These are phyloP conservation scores for Saccharomyces jurei DNA, from an alignment of 805 yeast species.

Conservation along the genomic window DNA sequence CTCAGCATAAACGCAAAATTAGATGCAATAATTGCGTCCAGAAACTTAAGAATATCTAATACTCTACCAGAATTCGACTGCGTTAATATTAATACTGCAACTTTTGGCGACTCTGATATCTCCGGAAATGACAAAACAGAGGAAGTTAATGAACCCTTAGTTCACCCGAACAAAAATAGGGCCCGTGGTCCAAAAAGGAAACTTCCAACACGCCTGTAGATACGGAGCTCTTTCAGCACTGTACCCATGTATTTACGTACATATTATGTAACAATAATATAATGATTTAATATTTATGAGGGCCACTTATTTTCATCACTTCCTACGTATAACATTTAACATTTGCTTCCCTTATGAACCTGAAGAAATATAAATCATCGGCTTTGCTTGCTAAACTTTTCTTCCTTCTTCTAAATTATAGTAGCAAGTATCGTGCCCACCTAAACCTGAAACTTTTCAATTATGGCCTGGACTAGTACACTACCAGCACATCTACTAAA, in stretches of 20 bases:
- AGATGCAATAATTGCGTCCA: neutral
- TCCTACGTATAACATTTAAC: neutral
- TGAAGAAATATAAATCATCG: neutral
- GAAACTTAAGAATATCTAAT: neutral
- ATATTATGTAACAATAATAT: neutral
- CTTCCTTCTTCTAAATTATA: no score
- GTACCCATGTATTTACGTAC: neutral
- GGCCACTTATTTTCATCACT: neutral
- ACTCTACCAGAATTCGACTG: neutral
- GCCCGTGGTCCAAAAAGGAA: slow-evolving; percentile 34
- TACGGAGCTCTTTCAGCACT: neutral
- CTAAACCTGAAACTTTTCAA: neutral
- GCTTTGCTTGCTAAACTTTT: neutral
- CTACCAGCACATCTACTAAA: slow-evolving; percentile 34
- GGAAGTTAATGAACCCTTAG: slow-evolving; percentile 9
- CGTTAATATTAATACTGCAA: neutral
- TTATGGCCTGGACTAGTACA: slow-evolving; percentile 28
- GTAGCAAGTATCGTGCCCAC: neutral
- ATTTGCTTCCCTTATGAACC: slow-evolving; percentile 25
- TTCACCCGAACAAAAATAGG: slow-evolving; percentile 29
- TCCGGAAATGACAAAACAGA: neutral
- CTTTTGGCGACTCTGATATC: neutral
- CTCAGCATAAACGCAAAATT: neutral
- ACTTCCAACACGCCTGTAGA: slow-evolving; percentile 22
- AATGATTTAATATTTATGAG: neutral